Evolutionary conservation across 2,329 filamentous ascomycete genomes (phyloP).

Genomic region (Alternaria brassicicola): DNA sequence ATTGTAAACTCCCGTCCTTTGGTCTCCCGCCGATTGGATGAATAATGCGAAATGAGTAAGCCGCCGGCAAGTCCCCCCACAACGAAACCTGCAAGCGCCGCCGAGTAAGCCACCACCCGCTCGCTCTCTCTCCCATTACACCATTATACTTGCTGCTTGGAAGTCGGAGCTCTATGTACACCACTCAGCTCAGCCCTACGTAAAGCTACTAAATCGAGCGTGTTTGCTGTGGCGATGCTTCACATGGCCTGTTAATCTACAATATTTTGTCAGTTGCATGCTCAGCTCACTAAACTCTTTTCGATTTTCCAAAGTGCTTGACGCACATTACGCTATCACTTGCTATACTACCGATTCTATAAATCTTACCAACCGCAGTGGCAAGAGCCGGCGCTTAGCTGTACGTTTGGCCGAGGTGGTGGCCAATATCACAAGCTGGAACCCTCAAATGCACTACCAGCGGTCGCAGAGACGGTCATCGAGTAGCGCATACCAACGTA

Average conservation of each 20-base stretch:
- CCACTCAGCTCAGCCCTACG: conserved; percentile 5
- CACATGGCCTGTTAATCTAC: not conserved
- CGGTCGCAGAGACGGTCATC: conserved; percentile 18
- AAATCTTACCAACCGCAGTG: not conserved
- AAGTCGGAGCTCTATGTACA: not conserved
- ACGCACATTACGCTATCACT: not conserved
- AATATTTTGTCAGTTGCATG: not conserved
- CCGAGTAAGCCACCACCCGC: conserved; percentile 14
- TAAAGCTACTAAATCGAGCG: conserved; percentile 6
- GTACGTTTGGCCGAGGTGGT: conserved; percentile 10
- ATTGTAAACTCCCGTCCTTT: not conserved
- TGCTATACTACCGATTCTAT: conserved; percentile 3
- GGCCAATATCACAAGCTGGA: conserved; percentile 12
- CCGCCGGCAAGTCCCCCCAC: not conserved
- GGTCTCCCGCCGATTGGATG: not conserved
- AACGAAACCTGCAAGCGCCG: conserved; percentile 23
- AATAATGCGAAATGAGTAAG: conserved; percentile 10
- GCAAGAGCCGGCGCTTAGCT: not conserved
- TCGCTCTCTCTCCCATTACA: conserved; percentile 14
- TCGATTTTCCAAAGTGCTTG: not conserved
- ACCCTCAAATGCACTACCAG: conserved; percentile 16
- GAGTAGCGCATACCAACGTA: not conserved
- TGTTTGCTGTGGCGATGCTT: conserved; percentile 1
- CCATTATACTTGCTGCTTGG: conserved; percentile 6
- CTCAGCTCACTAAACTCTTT: conserved; percentile 4